Evolutionary conservation across 2,329 filamentous ascomycete genomes (phyloP).

Genomic region (Penicillium sp.): DNA sequence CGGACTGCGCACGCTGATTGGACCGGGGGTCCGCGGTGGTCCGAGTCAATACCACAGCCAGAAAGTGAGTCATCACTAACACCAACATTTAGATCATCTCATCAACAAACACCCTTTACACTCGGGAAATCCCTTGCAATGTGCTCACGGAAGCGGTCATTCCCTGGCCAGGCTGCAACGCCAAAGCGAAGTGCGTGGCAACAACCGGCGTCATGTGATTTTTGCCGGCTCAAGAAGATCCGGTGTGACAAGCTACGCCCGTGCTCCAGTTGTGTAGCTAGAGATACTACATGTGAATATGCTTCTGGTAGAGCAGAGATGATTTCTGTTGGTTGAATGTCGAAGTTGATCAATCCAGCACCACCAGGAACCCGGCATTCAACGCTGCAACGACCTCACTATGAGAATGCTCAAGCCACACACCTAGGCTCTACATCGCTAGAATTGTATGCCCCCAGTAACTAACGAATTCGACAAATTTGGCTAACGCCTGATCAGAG

Average conservation of each 20-base stretch:
- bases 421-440: no score
- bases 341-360: no score
- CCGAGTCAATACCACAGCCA: background rate
- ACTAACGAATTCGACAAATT: no score
- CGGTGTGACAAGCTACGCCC: constrained; percentile 9
- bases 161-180: background rate
- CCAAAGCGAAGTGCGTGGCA: constrained; percentile 11
- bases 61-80: background rate
- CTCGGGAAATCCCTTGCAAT: background rate
- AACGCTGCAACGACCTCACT: background rate
- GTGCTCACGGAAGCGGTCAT: no score
- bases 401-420: no score
- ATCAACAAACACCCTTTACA: background rate
- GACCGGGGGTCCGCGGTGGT: background rate
- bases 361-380: background rate
- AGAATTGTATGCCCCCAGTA: no score
- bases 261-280: constrained; percentile 1
- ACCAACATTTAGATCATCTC: background rate
- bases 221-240: constrained; percentile 12
- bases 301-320: background rate
- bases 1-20: background rate
- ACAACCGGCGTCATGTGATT: constrained; percentile 11
- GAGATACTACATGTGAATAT: background rate
- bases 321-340: background rate
- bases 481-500: no score